These are phyloP conservation scores for Pseudogymnoascus verrucosus DNA, from an alignment of 2,329 filamentous ascomycete species.

Conservation along the genomic window DNA sequence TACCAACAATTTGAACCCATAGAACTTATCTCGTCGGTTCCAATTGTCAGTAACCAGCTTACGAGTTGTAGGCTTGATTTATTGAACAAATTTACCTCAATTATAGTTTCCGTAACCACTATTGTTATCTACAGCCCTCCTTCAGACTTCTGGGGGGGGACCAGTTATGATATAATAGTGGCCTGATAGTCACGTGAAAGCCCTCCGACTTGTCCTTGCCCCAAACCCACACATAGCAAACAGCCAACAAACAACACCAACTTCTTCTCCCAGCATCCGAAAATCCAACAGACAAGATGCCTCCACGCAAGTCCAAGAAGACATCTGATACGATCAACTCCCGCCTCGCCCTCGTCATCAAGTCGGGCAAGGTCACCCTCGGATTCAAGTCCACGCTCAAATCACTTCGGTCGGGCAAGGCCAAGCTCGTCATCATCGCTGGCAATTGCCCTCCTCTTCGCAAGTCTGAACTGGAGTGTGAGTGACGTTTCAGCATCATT, in stretches of 20 bases:
- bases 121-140: neutral
- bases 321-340: conserved; percentile 68
- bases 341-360: conserved; percentile 55
- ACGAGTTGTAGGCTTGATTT: neutral
- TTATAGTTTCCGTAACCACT: neutral
- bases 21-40: neutral
- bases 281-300: neutral
- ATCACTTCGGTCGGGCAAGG: conserved; percentile 88
- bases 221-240: neutral
- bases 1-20: neutral
- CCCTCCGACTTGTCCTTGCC: neutral
- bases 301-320: conserved; percentile 61
- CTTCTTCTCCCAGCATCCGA: neutral
- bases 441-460: conserved; percentile 96
- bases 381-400: conserved; percentile 89
- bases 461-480: conserved; percentile 89
- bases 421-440: conserved; percentile 93
- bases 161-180: neutral
- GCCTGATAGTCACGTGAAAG: neutral
- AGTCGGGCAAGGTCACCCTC: conserved; percentile 71
- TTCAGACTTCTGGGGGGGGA: neutral
- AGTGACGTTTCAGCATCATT: neutral
- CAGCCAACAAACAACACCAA: neutral
- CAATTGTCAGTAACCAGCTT: neutral
- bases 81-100: neutral